Percentiles rank a stretch among this genome's conserved stretches.
Evolutionary conservation across 2,329 filamentous ascomycete genomes (phyloP).

Genomic region (Nothophoma quercina): DNA sequence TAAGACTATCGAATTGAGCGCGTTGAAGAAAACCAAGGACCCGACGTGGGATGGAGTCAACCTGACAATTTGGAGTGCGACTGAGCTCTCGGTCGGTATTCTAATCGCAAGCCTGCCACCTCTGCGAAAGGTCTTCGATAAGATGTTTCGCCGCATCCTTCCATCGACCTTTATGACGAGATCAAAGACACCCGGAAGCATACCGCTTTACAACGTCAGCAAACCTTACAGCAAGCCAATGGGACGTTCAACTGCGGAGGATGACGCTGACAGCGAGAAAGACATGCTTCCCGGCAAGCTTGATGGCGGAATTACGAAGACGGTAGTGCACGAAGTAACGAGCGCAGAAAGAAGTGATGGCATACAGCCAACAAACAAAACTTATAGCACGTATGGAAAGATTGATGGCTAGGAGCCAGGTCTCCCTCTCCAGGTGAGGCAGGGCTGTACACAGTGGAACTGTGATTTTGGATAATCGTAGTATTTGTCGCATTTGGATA

Average conservation of each 20-base stretch:
- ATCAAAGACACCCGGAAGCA: conserved; percentile 15
- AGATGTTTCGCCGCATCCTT: conserved; percentile 25
- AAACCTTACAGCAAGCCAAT: conserved; percentile 18
- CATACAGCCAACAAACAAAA: conserved; percentile 2
- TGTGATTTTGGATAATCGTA: neutral
- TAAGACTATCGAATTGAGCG: conserved; percentile 33
- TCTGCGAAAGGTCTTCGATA: conserved; percentile 37
- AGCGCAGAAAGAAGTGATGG: conserved; percentile 13
- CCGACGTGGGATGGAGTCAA: conserved; percentile 36
- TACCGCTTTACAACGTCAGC: conserved; percentile 30
- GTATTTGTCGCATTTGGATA: neutral
- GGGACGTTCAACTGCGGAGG: conserved; percentile 13
- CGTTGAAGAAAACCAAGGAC: conserved; percentile 29
- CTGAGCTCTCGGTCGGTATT: conserved; percentile 36
- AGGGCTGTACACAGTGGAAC: neutral
- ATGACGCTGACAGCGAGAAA: conserved; percentile 33
- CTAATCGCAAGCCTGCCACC: conserved; percentile 34
- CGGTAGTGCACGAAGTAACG: conserved; percentile 31
- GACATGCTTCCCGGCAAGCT: conserved; percentile 24
- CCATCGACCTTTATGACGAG: conserved; percentile 23
- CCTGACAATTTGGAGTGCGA: conserved; percentile 33
- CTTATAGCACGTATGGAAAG: conserved; percentile 10
- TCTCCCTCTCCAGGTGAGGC: neutral
- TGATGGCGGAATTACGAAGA: conserved; percentile 27
- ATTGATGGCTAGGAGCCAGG: conserved; percentile 1